A percentile compares a stretch with the other conserved stretches of the same genome.
Evolutionary conservation across 2,329 filamentous ascomycete genomes (phyloP).

Genomic region (Alternaria hordeiaustralica): DNA sequence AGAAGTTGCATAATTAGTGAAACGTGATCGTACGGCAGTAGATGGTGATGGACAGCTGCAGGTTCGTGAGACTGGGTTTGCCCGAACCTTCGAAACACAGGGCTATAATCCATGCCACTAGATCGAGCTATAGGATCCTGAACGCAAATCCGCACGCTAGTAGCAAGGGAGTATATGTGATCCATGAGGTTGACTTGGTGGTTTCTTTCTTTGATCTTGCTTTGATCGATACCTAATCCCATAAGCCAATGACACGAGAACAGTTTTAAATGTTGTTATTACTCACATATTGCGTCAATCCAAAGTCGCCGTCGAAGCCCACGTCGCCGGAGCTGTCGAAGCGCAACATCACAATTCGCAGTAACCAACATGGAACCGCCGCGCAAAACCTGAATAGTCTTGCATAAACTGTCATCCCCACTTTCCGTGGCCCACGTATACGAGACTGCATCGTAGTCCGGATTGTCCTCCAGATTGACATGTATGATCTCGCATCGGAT

Average conservation of each 20-base stretch:
- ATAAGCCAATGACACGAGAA: no score
- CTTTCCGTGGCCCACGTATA: slow-evolving; percentile 18
- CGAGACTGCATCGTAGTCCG: slow-evolving; percentile 18
- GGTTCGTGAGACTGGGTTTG: no score
- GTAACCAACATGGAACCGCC: slow-evolving; percentile 12
- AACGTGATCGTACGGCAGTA: no score
- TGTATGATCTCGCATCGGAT: slow-evolving; percentile 11
- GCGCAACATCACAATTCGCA: slow-evolving; percentile 15
- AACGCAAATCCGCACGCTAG: slow-evolving; percentile 1
- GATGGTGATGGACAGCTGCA: no score
- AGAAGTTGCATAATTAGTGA: no score
- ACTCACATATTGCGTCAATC: slow-evolving; percentile 27
- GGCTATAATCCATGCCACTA: not conserved
- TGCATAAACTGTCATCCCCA: not conserved
- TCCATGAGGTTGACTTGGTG: slow-evolving; percentile 22
- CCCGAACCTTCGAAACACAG: not conserved
- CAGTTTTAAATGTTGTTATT: no score
- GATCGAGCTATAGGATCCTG: not conserved
- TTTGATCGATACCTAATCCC: slow-evolving; percentile 16
- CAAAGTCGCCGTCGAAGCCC: slow-evolving; percentile 13
- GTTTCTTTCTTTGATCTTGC: slow-evolving; percentile 13
- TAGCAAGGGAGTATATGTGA: slow-evolving; percentile 10
- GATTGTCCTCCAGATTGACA: slow-evolving; percentile 9
- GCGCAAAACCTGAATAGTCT: not conserved
- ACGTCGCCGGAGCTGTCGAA: slow-evolving; percentile 7